A percentile compares a stretch with the other conserved stretches of the same genome.
Evolutionary conservation across 768 basidiomycete species (phyloP).

Genomic region (Sistotremastrum suecicum): DNA sequence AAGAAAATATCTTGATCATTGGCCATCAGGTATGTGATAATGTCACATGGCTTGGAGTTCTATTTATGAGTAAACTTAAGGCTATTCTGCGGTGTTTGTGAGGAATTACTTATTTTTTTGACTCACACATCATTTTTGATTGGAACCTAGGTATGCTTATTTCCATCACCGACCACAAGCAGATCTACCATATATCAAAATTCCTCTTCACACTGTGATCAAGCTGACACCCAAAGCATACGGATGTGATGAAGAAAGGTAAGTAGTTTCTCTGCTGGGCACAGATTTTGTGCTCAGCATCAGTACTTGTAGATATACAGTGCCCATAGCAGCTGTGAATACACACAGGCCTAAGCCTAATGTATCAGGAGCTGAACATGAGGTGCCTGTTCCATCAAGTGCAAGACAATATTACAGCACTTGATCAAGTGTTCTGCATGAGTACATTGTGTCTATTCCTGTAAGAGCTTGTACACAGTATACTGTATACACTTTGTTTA

Average conservation of each 20-base stretch:
- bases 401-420: slow-evolving; percentile 22
- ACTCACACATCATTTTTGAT: slow-evolving; percentile 12
- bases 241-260: slow-evolving; percentile 96
- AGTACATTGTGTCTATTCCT: no score
- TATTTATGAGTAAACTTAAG: slow-evolving; percentile 16
- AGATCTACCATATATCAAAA: slow-evolving; percentile 95
- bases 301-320: slow-evolving; percentile 43
- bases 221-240: slow-evolving; percentile 97
- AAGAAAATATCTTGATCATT: slow-evolving; percentile 93
- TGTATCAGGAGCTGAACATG: slow-evolving; percentile 6
- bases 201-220: slow-evolving; percentile 93
- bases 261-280: slow-evolving; percentile 5
- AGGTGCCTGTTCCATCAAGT: slow-evolving; percentile 10
- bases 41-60: background rate
- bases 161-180: slow-evolving; percentile 86
- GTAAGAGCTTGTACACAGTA: no score
- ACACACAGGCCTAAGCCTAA: slow-evolving; percentile 65
- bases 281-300: background rate
- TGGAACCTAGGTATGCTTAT: slow-evolving; percentile 70
- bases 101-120: slow-evolving; percentile 25
- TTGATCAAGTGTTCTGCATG: no score
- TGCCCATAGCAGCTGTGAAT: slow-evolving; percentile 89
- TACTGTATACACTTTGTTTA: no score
- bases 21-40: slow-evolving; percentile 63
- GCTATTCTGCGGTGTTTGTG: slow-evolving; percentile 59